Evolutionary conservation across 164 flowering plant species (phyloP).

Genomic region (Malania oleifera): DNA sequence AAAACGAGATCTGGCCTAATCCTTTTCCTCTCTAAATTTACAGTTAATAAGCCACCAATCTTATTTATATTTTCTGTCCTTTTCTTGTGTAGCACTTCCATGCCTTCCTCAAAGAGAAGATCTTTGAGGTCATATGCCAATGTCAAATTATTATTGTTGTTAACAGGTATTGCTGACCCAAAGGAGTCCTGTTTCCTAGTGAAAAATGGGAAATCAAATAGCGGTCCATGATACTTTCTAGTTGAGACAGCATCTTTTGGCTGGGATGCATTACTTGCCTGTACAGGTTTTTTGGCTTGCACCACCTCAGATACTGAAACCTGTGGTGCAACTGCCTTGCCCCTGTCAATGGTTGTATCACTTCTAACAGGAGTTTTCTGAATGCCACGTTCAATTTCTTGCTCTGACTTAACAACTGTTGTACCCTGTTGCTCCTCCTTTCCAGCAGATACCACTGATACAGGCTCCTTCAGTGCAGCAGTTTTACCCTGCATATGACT

Average conservation of each 20-base stretch:
- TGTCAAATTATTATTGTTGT: conserved; percentile 52
- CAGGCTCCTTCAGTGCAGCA: conserved; percentile 37
- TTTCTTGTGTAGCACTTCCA: conserved; percentile 65
- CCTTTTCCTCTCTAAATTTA: conserved; percentile 87
- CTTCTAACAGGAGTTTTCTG: conserved; percentile 37
- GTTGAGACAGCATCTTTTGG: conserved; percentile 61
- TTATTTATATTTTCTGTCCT: conserved; percentile 74
- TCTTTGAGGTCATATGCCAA: conserved; percentile 85
- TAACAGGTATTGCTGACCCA: conserved; percentile 52
- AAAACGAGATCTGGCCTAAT: conserved; percentile 93
- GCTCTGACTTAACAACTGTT: conserved; percentile 50
- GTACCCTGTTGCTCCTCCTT: conserved; percentile 55
- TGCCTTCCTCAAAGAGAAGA: conserved; percentile 76
- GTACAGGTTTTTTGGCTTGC: conserved; percentile 61
- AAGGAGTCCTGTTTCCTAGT: conserved; percentile 81
- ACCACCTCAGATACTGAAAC: conserved; percentile 38
- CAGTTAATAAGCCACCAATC: conserved; percentile 72
- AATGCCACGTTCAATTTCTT: conserved; percentile 48
- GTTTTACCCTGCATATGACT: conserved; percentile 30
- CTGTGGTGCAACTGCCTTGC: conserved; percentile 51
- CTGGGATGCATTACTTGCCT: conserved; percentile 37
- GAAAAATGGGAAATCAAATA: conserved; percentile 92
- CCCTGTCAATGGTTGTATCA: conserved; percentile 59
- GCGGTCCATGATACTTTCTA: conserved; percentile 92
- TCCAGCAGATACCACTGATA: conserved; percentile 30